phyloP scores from a whole-genome alignment of 371 early-diverging fungal genomes.

The Catenaria anguillulae region DNA sequence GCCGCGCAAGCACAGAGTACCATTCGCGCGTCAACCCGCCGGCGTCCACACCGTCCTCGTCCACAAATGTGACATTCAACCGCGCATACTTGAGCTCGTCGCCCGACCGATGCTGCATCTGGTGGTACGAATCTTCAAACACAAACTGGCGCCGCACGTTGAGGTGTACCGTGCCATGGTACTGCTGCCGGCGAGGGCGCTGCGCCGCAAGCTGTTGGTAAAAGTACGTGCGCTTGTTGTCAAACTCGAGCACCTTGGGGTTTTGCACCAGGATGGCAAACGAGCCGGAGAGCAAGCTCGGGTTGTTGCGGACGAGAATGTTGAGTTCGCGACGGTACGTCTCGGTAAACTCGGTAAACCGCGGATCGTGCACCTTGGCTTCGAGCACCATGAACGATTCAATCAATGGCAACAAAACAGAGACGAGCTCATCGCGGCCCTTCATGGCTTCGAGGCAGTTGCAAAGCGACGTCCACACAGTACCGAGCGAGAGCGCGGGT shows the following conservation, averaged over 20 bases:
- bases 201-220: slow-evolving; percentile 66
- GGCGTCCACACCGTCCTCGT: slow-evolving; percentile 97
- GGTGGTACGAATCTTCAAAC: slow-evolving; percentile 93
- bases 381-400: slow-evolving; percentile 91
- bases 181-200: slow-evolving; percentile 54
- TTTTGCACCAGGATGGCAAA: slow-evolving; percentile 91
- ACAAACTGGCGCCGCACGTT: slow-evolving; percentile 86
- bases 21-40: slow-evolving; percentile 98
- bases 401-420: slow-evolving; percentile 82
- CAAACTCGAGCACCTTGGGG: slow-evolving; percentile 94
- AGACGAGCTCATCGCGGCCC: slow-evolving; percentile 61
- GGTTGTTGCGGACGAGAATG: slow-evolving; percentile 92
- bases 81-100: slow-evolving; percentile 88
- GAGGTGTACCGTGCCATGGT: slow-evolving; percentile 54
- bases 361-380: slow-evolving; percentile 55
- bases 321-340: slow-evolving; percentile 90
- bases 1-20: slow-evolving; percentile 89
- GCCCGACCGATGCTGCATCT: slow-evolving; percentile 74
- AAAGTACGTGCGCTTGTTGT: slow-evolving; percentile 96
- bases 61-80: slow-evolving; percentile 84
- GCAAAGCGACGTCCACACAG: slow-evolving; percentile 71
- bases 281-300: slow-evolving; percentile 85
- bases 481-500: slow-evolving; percentile 40
- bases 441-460: slow-evolving; percentile 52
- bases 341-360: slow-evolving; percentile 77